phyloP scores from a whole-genome alignment of 2,329 filamentous ascomycete genomes.

The Penicillium decumbens region DNA sequence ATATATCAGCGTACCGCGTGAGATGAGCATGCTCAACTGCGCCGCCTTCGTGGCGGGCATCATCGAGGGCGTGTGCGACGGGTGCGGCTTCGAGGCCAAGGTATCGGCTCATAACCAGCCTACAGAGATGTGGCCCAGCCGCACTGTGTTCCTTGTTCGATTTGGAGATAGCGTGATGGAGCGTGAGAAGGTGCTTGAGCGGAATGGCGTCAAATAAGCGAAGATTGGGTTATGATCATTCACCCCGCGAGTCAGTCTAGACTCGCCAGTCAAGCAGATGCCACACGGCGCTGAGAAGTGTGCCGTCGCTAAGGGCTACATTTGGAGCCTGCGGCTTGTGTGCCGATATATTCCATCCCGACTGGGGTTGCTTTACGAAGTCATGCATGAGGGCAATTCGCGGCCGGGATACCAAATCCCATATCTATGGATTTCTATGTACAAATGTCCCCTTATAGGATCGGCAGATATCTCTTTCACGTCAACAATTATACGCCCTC shows the following conservation, averaged over 20 bases:
- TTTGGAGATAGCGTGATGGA: slow-evolving; percentile 90
- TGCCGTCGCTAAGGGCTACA: background rate
- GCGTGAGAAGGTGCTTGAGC: slow-evolving; percentile 75
- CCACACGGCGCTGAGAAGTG: background rate
- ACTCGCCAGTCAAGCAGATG: background rate
- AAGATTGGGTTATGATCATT: background rate
- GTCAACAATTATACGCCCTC: slow-evolving; percentile 14
- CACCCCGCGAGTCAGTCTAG: background rate
- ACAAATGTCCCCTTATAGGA: slow-evolving; percentile 4
- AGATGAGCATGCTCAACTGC: slow-evolving; percentile 96
- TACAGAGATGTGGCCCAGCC: slow-evolving; percentile 85
- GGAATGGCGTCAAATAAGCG: slow-evolving; percentile 48
- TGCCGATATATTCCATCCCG: background rate
- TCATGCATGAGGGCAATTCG: background rate
- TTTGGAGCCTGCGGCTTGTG: background rate
- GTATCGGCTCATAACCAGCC: slow-evolving; percentile 79
- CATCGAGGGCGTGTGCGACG: slow-evolving; percentile 92
- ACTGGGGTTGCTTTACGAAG: background rate
- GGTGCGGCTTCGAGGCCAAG: slow-evolving; percentile 78
- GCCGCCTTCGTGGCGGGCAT: slow-evolving; percentile 93
- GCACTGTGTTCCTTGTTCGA: slow-evolving; percentile 92
- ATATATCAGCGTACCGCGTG: slow-evolving; percentile 86
- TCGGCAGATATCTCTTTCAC: slow-evolving; percentile 2
- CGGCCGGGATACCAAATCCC: background rate
- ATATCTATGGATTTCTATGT: slow-evolving; percentile 4